Evolutionary conservation across 106 monocot species (phyloP).

Genomic region (Ottelia alismoides): DNA sequence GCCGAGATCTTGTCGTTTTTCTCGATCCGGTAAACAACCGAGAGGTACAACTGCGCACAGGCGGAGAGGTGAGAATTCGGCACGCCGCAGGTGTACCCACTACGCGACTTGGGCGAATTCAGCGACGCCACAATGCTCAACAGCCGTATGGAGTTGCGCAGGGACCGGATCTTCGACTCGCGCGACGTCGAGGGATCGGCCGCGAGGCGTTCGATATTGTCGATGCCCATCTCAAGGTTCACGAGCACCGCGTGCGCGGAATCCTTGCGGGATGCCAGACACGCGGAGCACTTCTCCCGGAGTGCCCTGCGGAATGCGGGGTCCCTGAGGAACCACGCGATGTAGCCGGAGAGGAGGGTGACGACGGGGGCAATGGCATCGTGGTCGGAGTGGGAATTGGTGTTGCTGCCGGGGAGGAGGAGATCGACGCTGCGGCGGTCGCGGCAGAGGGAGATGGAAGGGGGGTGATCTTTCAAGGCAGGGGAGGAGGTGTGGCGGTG

Average conservation of each 20-base stretch:
- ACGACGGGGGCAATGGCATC: slow-evolving; percentile 5
- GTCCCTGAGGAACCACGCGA: slow-evolving; percentile 29
- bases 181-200: slow-evolving; percentile 15
- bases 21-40: slow-evolving; percentile 32
- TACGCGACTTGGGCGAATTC: too few relatives aligned
- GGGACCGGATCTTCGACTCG: too few relatives aligned
- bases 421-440: slow-evolving; percentile 1
- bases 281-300: slow-evolving; percentile 22
- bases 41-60: slow-evolving; percentile 45
- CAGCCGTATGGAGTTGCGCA: too few relatives aligned
- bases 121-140: too few relatives aligned
- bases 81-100: too few relatives aligned
- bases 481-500: not conserved
- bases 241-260: too few relatives aligned
- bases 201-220: slow-evolving; percentile 33
- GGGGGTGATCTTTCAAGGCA: not conserved
- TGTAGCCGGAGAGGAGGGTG: slow-evolving; percentile 34
- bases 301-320: slow-evolving; percentile 17
- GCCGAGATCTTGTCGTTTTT: slow-evolving; percentile 27
- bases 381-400: not conserved
- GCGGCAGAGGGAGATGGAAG: slow-evolving; percentile 1
- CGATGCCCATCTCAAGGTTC: too few relatives aligned
- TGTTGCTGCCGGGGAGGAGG: too few relatives aligned
- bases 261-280: slow-evolving; percentile 4
- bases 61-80: too few relatives aligned